Evolutionary conservation across 1,139 yeast genomes (phyloP), one percentile per base, ranked within the genome.

Genomic region (Blastobotrys petasosporus): DNA sequence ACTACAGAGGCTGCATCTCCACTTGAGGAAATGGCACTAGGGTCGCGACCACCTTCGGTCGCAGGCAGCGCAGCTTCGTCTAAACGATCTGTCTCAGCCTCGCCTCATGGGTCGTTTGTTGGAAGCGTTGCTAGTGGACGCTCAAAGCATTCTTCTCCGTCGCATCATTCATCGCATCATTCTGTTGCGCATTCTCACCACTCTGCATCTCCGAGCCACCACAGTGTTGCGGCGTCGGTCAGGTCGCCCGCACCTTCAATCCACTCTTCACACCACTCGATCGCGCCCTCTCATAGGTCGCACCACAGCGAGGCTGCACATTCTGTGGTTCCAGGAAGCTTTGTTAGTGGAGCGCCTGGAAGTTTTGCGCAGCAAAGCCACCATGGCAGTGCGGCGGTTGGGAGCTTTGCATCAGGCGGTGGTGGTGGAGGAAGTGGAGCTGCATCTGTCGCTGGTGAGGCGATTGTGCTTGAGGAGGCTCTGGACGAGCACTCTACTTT

Each of bases 401-500:
- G 36, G 15, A 31, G 15, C 33, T 4, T n/a, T 13, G 33, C 8
- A 31, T 13, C 33, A 20, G 25, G 25, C 25, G 15, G 33, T 31
- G 33, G 33, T 4, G 15, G 33, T 5, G 33, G 15, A 31, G 15
- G 12, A 29, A 11, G 31, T 29, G 11, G 10, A 8, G 10, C 31
- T 31, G 33, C 15, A 31, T n/a, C 5, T 13, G 15, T 31, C 33
- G 33, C 33, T 31, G 15, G 33, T 13, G 15, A 31, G 33, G 12
- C 33, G 15, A 37, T 42, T 41, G 41, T 13, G 9, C 15, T 29
- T 10, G 45, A 42, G 32, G 12, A 32, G 11, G 4, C 37, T 6
- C 37, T 40, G 10, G 48, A 50, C 23, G 50, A 49, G 9, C 47
- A 38, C 30, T 45, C 39, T 6, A 40, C 32, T 16, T 47, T 50